These are phyloP conservation scores for Emergomyces orientalis DNA, from an alignment of 2,329 filamentous ascomycete genomes.

Conservation along the genomic window DNA sequence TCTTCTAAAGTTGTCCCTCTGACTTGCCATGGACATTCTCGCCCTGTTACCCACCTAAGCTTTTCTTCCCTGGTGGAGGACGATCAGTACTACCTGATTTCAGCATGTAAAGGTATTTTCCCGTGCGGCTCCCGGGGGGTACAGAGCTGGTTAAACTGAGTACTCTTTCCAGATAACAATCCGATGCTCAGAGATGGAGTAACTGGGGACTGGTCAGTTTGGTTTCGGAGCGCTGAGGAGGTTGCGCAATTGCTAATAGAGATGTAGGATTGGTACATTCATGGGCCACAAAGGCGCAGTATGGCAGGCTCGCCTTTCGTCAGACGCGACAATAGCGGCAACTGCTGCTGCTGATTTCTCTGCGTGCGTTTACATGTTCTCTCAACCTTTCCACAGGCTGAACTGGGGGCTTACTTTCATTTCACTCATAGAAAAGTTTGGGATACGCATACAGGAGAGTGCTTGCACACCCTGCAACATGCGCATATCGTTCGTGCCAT, in stretches of 20 bases:
- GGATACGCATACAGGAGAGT: slow-evolving; percentile 92
- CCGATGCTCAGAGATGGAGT: slow-evolving; percentile 95
- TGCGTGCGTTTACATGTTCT: slow-evolving; percentile 51
- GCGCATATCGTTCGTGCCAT: slow-evolving; percentile 91
- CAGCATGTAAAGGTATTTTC: slow-evolving; percentile 69
- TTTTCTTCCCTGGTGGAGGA: slow-evolving; percentile 79
- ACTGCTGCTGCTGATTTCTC: slow-evolving; percentile 96
- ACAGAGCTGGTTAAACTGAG: neutral
- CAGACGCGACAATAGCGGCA: slow-evolving; percentile 77
- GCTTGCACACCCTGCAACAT: slow-evolving; percentile 77
- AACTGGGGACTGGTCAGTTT: slow-evolving; percentile 75
- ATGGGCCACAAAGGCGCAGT: slow-evolving; percentile 97
- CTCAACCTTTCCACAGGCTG: neutral
- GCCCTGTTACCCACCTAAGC: slow-evolving; percentile 81
- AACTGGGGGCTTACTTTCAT: slow-evolving; percentile 9
- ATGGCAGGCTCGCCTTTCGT: slow-evolving; percentile 87
- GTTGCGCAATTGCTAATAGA: slow-evolving; percentile 5
- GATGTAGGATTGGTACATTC: slow-evolving; percentile 76
- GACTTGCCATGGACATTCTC: slow-evolving; percentile 89
- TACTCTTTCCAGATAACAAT: slow-evolving; percentile 64
- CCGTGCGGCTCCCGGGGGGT: neutral
- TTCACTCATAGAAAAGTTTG: slow-evolving; percentile 67
- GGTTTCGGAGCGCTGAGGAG: neutral
- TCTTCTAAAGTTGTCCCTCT: slow-evolving; percentile 53
- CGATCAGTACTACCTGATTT: slow-evolving; percentile 83